Percentiles rank a stretch among this genome's conserved stretches.
phyloP scores from a whole-genome alignment of 2,329 filamentous ascomycete species.

The Neodidymelliopsis sp. region DNA sequence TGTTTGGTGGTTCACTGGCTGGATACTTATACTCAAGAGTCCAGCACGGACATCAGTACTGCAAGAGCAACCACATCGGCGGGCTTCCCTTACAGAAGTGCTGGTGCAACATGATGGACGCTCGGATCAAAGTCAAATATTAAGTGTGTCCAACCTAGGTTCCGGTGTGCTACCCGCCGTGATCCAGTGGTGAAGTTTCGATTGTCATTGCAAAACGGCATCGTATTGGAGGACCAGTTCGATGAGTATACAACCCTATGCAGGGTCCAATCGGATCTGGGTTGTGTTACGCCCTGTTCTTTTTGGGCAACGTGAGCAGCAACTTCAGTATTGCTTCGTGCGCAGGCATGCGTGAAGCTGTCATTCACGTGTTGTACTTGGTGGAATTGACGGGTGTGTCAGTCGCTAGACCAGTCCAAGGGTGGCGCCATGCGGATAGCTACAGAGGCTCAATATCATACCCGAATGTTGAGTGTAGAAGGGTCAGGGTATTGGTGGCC shows the following conservation, averaged over 20 bases:
- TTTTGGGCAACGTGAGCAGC: neutral
- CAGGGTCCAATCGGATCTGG: neutral
- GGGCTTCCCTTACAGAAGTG: conserved; percentile 18
- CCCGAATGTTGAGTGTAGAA: neutral
- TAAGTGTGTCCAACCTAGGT: neutral
- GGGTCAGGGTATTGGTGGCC: neutral
- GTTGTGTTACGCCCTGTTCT: neutral
- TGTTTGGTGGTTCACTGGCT: neutral
- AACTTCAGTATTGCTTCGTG: neutral
- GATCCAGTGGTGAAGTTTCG: neutral
- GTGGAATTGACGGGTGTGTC: neutral
- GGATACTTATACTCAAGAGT: conserved; percentile 18
- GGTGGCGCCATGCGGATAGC: neutral
- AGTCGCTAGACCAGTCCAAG: too few species aligned
- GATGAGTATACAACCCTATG: neutral
- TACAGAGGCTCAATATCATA: conserved; percentile 2
- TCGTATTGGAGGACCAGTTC: neutral
- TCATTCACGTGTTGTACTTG: conserved; percentile 18
- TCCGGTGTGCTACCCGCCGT: neutral
- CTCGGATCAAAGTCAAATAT: neutral
- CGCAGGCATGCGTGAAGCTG: conserved; percentile 4
- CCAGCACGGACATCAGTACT: neutral
- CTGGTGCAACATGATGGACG: conserved; percentile 16
- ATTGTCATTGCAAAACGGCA: neutral
- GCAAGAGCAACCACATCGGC: neutral